Percentiles rank a stretch among this genome's conserved stretches.
Evolutionary conservation across 83 land plant genomes (phyloP).

Genomic region (Isoetes engelmannii): DNA sequence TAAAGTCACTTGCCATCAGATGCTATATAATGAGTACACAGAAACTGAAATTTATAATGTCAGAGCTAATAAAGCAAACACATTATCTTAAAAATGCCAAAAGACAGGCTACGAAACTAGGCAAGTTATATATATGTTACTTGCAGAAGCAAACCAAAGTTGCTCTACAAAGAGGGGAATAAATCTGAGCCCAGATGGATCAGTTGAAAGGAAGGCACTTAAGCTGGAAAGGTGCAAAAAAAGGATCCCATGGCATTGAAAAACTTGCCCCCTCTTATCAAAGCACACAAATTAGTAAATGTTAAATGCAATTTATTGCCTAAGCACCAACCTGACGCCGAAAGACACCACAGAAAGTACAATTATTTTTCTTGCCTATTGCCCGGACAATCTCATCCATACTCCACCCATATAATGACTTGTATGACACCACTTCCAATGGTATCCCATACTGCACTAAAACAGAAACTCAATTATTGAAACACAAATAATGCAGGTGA

Average conservation of each 20-base stretch:
- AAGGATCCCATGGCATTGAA: background rate
- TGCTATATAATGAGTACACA: too few relatives aligned
- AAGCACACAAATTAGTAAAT: background rate
- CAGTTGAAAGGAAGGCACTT: too few relatives aligned
- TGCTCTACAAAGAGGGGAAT: too few relatives aligned
- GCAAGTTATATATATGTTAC: too few relatives aligned
- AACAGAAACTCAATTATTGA: conserved; percentile 8
- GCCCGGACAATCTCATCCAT: conserved; percentile 97
- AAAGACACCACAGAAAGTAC: conserved; percentile 98
- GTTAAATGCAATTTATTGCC: too few relatives aligned
- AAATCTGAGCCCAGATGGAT: too few relatives aligned
- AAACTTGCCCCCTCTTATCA: background rate
- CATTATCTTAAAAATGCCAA: too few relatives aligned
- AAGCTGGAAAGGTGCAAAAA: background rate
- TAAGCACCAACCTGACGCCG: conserved; percentile 69
- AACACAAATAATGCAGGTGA: background rate
- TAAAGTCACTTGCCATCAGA: too few relatives aligned
- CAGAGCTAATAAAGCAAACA: too few relatives aligned
- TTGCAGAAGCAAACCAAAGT: too few relatives aligned
- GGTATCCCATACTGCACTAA: conserved; percentile 84
- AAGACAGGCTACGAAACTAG: too few relatives aligned
- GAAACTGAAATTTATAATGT: too few relatives aligned
- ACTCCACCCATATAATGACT: conserved; percentile 91
- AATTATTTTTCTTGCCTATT: conserved; percentile 93
- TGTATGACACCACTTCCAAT: conserved; percentile 86